Evolutionary conservation across 805 yeast species (phyloP), one percentile per base, ranked within the genome.

Genomic region (Candida quercuum): DNA sequence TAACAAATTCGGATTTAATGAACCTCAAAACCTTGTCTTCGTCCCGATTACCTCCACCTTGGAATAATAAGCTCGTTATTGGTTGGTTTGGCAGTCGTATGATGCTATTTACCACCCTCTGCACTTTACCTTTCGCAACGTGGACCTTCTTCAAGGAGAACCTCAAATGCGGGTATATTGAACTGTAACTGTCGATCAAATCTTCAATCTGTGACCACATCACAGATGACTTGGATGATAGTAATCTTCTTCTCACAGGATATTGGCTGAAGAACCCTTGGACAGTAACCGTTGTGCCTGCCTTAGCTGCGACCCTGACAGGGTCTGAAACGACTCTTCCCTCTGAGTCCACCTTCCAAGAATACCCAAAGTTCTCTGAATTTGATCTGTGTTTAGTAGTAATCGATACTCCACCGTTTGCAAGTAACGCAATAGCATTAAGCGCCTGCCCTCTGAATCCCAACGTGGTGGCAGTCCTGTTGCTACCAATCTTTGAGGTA

Each of bases 401-500:
- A 10, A 9, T 46, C 43, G 66, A 33, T 0, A 54, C 34, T 1
- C 60, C 59, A 15, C 56, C 48, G 5, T 36, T 41, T 3, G 48
- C 38, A 17, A 61, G 40, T 32, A 48, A 61, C 19, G 64, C 55
- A 17, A 74, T 48, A 29, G 60, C 56, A 45, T 59, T 60, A 7
- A 75, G 48, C 0, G 77, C 76, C 41, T 71, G 72, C 7, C 79
- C 81, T 49, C 75, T 56, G 42, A 68, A 73, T 1, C 80, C 78
- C 36, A 67, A 56, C 0, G 74, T 58, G 1, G 39, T 19, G 5
- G 63, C 36, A 3, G 28, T 31, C 4, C 47, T 39, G 8, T 52
- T 24, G 0, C 42, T 36, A 0, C 42, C 26, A 3, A 71, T 46
- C 41, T 71, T 74, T 0, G 76, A 70, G 1, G 78, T 73, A 10